Base-by-base conservation (phyloP, 192 early-diverging fungal genomes). In the Dissophora globulifera region DNA sequence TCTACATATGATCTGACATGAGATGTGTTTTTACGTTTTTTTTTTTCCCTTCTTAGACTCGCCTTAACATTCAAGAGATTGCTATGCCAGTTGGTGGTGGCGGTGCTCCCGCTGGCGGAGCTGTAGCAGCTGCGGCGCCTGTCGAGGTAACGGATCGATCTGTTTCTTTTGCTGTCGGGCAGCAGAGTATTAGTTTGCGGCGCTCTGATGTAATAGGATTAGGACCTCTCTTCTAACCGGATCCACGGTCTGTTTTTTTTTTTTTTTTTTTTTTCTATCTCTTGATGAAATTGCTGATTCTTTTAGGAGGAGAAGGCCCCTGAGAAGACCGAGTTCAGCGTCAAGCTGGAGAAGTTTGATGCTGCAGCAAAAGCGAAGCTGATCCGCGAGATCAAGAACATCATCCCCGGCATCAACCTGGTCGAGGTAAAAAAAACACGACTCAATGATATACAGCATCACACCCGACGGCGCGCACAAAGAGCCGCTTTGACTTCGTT, bases 261-360 rank as follows among this genome's bases (percentile, higher is more conserved):
- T n/a, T n/a, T n/a, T n/a, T n/a, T n/a, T n/a, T n/a, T n/a, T n/a
- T n/a, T n/a, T n/a, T n/a, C n/a, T n/a, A n/a, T n/a, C n/a, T n/a
- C n/a, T n/a, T n/a, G n/a, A n/a, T n/a, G n/a, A n/a, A n/a, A n/a
- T n/a, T n/a, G n/a, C n/a, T n/a, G n/a, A n/a, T n/a, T n/a, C n/a
- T 45, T 4, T n/a, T 45, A 45, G 78, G 88, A 93, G 83, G 94
- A 94, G 67, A 96, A 96, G 84, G 84, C 92, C 27, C 89, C 79
- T 3, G 97, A 95, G 65, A 95, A 96, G 90, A 93, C 94, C 27
- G 89, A 92, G 57, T 97, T 99, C 87, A 95, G 87, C 76, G 93
- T 99, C 61, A 99, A 92, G 85, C 88, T 99, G 29, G 94, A 95
- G 62, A 95, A 95, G 90, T 92, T 96, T 60, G 94, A 97, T 67